A percentile compares a stretch with the other conserved stretches of the same genome.
Conservation (phyloP, 2,329 filamentous ascomycete genomes). For the Botrytis medusae region DNA sequence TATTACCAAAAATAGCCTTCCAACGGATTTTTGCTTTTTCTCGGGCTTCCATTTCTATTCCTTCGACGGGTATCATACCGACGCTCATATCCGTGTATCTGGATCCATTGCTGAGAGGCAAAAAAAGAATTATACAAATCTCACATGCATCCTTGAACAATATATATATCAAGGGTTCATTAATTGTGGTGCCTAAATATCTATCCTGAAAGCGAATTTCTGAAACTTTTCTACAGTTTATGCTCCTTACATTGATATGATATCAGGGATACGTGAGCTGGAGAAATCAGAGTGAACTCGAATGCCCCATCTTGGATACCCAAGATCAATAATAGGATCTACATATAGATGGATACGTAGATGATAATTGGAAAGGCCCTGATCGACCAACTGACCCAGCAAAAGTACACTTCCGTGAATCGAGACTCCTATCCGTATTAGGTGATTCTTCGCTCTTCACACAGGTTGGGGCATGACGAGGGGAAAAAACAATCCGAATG, state of each 20-base stretch:
- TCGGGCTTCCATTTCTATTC: not conserved
- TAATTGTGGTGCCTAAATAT: constrained; percentile 17
- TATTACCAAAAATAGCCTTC: constrained; percentile 8
- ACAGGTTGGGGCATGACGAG: not conserved
- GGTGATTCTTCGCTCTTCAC: not conserved
- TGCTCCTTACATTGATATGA: constrained; percentile 11
- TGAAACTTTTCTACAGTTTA: constrained; percentile 11
- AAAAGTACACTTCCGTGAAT: not conserved
- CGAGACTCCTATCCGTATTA: not conserved
- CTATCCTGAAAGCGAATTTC: constrained; percentile 9
- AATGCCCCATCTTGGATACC: not conserved
- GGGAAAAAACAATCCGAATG: not conserved
- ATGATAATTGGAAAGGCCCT: constrained; percentile 1
- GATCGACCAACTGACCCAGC: not conserved
- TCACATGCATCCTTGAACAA: constrained; percentile 11
- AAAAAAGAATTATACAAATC: constrained; percentile 8
- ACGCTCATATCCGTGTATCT: constrained; percentile 15
- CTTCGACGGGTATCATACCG: constrained; percentile 7
- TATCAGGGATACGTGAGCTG: not conserved
- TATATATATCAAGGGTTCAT: constrained; percentile 14
- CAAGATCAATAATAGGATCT: not conserved
- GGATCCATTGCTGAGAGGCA: constrained; percentile 4
- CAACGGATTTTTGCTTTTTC: constrained; percentile 12
- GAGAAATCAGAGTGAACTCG: not conserved
- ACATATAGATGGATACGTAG: constrained; percentile 9